Evolutionary conservation across 2,329 filamentous ascomycete genomes (phyloP).

Genomic region (Fusarium mangiferae): DNA sequence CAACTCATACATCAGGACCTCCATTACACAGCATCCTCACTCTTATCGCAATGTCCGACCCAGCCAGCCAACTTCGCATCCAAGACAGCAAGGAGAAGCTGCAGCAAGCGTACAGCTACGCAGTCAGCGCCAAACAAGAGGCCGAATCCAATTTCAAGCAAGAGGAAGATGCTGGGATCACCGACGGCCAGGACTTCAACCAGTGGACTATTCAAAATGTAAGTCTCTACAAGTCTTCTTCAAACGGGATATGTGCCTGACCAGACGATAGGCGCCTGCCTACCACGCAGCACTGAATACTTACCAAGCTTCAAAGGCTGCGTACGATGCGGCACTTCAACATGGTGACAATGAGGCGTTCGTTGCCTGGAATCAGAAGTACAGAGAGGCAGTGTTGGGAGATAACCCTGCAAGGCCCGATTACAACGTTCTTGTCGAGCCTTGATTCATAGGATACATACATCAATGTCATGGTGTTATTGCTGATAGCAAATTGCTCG

Average conservation of each 20-base stretch:
- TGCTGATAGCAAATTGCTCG: too few relatives aligned
- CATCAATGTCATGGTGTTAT: not conserved
- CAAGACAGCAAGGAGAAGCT: not conserved
- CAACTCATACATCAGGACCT: fast-evolving
- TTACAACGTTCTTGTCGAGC: not conserved
- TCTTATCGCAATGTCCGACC: not conserved
- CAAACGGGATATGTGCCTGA: fast-evolving
- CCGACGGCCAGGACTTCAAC: fast-evolving
- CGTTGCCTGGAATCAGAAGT: not conserved
- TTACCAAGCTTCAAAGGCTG: not conserved
- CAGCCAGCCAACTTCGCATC: not conserved
- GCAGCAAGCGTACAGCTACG: fast-evolving
- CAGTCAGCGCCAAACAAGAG: fast-evolving
- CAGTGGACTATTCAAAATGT: fast-evolving
- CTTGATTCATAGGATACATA: not conserved
- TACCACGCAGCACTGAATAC: fast-evolving
- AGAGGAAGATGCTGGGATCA: fast-evolving
- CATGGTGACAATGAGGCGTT: not conserved
- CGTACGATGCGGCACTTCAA: not conserved
- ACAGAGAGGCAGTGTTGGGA: not conserved
- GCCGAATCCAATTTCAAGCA: not conserved
- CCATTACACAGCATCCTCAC: fast-evolving
- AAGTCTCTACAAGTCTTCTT: fast-evolving
- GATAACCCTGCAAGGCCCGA: not conserved
- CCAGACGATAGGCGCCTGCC: not conserved